Conservation (phyloP, 2,329 filamentous ascomycete species). For the Diaporthe velutina region DNA sequence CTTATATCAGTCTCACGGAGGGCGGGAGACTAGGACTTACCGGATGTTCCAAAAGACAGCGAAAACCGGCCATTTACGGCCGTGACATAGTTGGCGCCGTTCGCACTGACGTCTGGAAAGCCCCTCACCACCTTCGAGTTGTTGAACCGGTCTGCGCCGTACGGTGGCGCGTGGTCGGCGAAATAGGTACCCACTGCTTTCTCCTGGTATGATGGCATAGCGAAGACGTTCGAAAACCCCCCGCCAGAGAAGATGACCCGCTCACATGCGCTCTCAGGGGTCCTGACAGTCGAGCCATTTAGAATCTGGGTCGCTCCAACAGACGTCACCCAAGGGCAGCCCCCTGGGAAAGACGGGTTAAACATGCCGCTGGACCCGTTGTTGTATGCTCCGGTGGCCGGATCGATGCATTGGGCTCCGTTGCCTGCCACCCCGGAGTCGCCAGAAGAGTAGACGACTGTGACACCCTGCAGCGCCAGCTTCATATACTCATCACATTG, state of each 20-base stretch:
- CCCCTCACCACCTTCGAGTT: conserved; percentile 58
- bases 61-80: conserved; percentile 57
- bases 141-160: conserved; percentile 60
- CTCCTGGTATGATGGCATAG: conserved; percentile 61
- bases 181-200: conserved; percentile 56
- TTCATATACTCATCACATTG: conserved; percentile 71
- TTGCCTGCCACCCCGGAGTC: conserved; percentile 62
- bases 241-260: conserved; percentile 61
- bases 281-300: conserved; percentile 51
- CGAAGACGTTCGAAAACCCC: conserved; percentile 64
- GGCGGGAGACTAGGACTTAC: conserved; percentile 33
- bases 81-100: conserved; percentile 58
- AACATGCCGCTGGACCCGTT: conserved; percentile 55
- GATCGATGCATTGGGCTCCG: conserved; percentile 51
- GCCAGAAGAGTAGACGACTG: conserved; percentile 64
- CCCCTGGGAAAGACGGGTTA: conserved; percentile 60
- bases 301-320: conserved; percentile 64
- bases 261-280: conserved; percentile 59
- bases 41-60: conserved; percentile 63
- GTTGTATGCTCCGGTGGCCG: conserved; percentile 46
- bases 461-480: conserved; percentile 65
- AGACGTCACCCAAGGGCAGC: conserved; percentile 63
- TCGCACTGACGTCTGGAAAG: conserved; percentile 62
- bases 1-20: neutral
- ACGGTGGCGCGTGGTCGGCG: conserved; percentile 56